Percentiles rank a stretch among this genome's conserved stretches.
Conservation (phyloP, 176 grass and related monocot species). For the Puya raimondii region DNA sequence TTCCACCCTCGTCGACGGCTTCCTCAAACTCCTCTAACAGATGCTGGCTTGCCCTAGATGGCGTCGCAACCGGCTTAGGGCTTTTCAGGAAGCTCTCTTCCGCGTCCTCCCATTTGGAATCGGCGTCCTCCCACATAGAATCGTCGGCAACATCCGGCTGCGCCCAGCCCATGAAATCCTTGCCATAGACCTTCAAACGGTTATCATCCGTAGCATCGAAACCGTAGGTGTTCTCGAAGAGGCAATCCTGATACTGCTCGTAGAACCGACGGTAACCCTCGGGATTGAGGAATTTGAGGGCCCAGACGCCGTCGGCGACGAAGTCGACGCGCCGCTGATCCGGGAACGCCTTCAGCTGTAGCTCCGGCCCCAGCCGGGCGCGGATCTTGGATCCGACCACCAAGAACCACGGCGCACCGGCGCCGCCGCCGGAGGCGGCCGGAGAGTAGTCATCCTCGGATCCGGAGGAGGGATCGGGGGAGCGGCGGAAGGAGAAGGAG, state of each 20-base stretch:
- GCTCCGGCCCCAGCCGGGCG: slow-evolving; percentile 51
- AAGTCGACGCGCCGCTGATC: slow-evolving; percentile 68
- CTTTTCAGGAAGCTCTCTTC: slow-evolving; percentile 33
- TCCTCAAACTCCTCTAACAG: slow-evolving; percentile 84
- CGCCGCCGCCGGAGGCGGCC: slow-evolving; percentile 25
- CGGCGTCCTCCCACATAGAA: slow-evolving; percentile 83
- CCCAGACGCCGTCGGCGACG: slow-evolving; percentile 86
- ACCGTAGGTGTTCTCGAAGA: slow-evolving; percentile 84
- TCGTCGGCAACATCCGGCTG: slow-evolving; percentile 65
- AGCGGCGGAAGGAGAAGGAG: slow-evolving; percentile 39
- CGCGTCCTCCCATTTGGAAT: slow-evolving; percentile 76
- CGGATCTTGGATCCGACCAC: slow-evolving; percentile 61
- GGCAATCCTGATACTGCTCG: slow-evolving; percentile 56
- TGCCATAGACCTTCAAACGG: slow-evolving; percentile 81
- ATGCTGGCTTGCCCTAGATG: slow-evolving; percentile 22
- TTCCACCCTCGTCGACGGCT: slow-evolving; percentile 44
- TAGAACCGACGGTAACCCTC: slow-evolving; percentile 56
- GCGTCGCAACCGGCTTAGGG: slow-evolving; percentile 23
- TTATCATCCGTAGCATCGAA: slow-evolving; percentile 57
- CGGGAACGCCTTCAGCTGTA: slow-evolving; percentile 82
- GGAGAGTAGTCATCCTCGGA: slow-evolving; percentile 27
- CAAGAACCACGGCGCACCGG: slow-evolving; percentile 57
- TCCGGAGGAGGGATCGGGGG: slow-evolving; percentile 16
- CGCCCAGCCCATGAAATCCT: slow-evolving; percentile 88
- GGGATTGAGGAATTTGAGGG: slow-evolving; percentile 60